These are phyloP conservation scores for Cercophora scortea DNA, from an alignment of 495 filamentous ascomycete species.

Conservation along the genomic window DNA sequence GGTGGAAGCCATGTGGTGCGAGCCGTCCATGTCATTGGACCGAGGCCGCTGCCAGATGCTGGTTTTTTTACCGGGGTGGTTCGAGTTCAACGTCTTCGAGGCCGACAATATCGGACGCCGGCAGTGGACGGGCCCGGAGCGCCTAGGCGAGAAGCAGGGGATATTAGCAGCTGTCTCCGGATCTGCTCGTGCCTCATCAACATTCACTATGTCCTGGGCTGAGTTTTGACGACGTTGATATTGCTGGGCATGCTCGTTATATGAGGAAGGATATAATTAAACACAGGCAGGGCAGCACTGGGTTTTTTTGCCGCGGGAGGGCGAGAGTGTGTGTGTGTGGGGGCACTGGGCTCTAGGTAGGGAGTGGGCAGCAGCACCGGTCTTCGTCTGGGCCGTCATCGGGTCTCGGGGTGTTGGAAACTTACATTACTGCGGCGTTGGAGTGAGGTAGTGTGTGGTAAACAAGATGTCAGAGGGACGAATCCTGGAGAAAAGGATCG, in stretches of 20 bases:
- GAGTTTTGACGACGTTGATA: conserved; percentile 14
- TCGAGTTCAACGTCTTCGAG: conserved; percentile 3
- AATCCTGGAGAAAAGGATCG: too few species aligned
- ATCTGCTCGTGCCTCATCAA: conserved; percentile 2
- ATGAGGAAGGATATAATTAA: conserved; percentile 3
- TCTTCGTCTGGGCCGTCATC: too few species aligned
- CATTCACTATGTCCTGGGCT: conserved; percentile 9
- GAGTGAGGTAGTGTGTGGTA: too few species aligned
- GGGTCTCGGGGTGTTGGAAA: background rate
- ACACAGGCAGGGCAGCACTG: background rate
- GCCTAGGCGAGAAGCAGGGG: conserved; percentile 5
- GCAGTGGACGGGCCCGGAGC: conserved; percentile 9
- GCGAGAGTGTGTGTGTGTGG: background rate
- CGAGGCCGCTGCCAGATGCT: conserved; percentile 1
- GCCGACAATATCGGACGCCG: conserved; percentile 5
- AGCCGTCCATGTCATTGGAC: conserved; percentile 26
- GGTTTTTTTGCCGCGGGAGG: background rate
- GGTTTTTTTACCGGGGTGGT: background rate
- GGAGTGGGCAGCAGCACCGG: too few species aligned
- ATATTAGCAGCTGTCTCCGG: background rate
- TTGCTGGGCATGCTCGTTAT: conserved; percentile 7
- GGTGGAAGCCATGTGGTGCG: conserved; percentile 19
- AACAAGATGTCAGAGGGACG: too few species aligned
- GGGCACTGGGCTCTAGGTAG: too few species aligned
- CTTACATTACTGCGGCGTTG: background rate